Percentiles rank a stretch among this genome's conserved stretches.
These are phyloP conservation scores for Russula abietina DNA, from an alignment of 768 basidiomycete genomes.

Conservation along the genomic window DNA sequence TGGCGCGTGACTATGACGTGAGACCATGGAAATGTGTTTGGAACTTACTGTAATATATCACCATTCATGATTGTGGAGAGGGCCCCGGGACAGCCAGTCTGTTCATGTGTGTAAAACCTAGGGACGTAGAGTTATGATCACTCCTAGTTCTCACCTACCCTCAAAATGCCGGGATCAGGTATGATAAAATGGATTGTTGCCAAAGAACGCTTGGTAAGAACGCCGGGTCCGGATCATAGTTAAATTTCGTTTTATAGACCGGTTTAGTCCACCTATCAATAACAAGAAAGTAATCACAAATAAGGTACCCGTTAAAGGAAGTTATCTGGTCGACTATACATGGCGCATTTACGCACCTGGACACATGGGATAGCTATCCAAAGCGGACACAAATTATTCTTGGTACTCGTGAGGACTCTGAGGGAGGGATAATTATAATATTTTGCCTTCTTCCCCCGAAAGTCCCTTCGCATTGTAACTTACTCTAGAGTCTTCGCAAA, in stretches of 20 bases:
- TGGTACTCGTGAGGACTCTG: conserved; percentile 75
- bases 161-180: not conserved
- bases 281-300: not conserved
- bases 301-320: not conserved
- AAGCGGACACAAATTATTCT: conserved; percentile 63
- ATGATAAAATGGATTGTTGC: conserved; percentile 1
- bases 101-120: not conserved
- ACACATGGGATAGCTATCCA: conserved; percentile 73
- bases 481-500: conserved; percentile 83
- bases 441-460: conserved; percentile 53
- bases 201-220: conserved; percentile 34
- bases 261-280: conserved; percentile 39
- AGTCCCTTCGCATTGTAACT: conserved; percentile 79
- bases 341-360: conserved; percentile 45
- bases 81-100: too few relatives aligned
- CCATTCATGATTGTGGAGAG: too few relatives aligned
- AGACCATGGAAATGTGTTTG: too few relatives aligned
- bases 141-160: not conserved
- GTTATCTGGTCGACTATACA: too few relatives aligned
- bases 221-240: conserved; percentile 28
- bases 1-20: too few relatives aligned
- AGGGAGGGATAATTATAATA: conserved; percentile 75
- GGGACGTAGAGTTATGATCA: not conserved
- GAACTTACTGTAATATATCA: too few relatives aligned
- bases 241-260: conserved; percentile 30